Conservation (phyloP, 441 rosid species). For the Euphorbia celastroides region DNA sequence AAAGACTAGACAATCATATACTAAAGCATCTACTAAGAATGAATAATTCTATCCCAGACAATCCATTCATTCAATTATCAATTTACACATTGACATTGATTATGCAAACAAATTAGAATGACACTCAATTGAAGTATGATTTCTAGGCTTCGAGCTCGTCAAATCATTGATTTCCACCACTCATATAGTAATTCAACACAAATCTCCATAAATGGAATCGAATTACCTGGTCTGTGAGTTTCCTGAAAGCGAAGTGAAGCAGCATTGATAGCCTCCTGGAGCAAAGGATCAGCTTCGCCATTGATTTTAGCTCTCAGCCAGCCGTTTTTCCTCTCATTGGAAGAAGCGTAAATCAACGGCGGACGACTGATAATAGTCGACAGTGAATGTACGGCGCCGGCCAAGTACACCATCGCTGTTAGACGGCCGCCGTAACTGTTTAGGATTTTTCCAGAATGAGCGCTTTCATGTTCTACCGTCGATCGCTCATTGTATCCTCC, state of each 20-base stretch:
- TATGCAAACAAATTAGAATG: too few species aligned
- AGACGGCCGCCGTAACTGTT: not conserved
- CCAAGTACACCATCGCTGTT: constrained; percentile 13
- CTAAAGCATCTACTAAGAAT: not conserved
- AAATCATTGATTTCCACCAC: not conserved
- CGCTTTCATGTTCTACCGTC: constrained; percentile 1
- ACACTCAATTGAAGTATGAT: too few species aligned
- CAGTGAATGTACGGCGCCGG: constrained; percentile 18
- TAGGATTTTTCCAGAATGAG: not conserved
- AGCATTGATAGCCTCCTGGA: constrained; percentile 49
- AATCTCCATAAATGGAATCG: not conserved
- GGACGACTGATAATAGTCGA: constrained; percentile 13
- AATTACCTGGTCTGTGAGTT: constrained; percentile 60
- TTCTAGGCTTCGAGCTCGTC: not conserved
- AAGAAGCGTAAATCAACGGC: constrained; percentile 10
- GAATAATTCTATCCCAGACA: not conserved
- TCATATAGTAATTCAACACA: constrained; percentile 18
- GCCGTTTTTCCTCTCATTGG: constrained; percentile 20
- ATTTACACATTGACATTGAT: too few species aligned
- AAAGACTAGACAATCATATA: not conserved
- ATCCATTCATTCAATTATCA: not conserved
- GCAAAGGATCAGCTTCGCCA: constrained; percentile 54
- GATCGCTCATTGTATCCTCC: constrained; percentile 1
- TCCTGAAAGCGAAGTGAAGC: constrained; percentile 86
- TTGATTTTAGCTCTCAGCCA: constrained; percentile 35